Conservation (phyloP, 768 basidiomycete genomes). For the Tulasnella sp. region DNA sequence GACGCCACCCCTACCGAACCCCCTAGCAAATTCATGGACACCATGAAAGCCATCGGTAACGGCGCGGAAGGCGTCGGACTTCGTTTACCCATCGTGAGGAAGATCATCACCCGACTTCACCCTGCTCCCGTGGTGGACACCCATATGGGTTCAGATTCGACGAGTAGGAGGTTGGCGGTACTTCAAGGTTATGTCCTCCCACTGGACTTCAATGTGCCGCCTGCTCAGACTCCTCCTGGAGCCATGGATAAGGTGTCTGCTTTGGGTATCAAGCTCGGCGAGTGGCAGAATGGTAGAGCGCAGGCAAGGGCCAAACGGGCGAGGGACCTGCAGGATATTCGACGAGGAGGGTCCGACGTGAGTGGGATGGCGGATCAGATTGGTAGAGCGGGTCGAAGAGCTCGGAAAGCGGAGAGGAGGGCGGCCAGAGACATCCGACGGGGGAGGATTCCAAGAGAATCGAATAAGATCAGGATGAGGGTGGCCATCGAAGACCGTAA, state of each 20-base stretch:
- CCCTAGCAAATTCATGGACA: not conserved
- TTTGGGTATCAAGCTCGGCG: not conserved
- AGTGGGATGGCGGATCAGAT: not conserved
- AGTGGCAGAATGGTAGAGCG: not conserved
- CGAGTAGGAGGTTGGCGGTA: not conserved
- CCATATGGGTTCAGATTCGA: not conserved
- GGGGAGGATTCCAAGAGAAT: not conserved
- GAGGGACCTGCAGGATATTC: not conserved
- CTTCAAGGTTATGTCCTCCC: not conserved
- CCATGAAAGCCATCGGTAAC: too few relatives aligned
- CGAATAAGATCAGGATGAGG: not conserved
- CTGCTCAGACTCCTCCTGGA: not conserved
- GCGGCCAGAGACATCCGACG: not conserved
- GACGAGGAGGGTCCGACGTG: not conserved
- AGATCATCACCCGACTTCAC: not conserved
- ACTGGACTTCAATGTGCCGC: conserved; percentile 3
- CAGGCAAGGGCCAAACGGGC: not conserved
- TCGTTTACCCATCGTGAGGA: not conserved
- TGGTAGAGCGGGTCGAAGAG: not conserved
- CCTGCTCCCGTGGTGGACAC: not conserved
- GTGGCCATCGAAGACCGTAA: not conserved
- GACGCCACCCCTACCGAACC: not conserved
- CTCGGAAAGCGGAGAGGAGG: not conserved
- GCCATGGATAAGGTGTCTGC: not conserved
- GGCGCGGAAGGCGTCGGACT: not conserved